Evolutionary conservation across 2,329 filamentous ascomycete genomes (phyloP), one percentile per base, ranked within the genome.

Genomic region (Fusarium sp.): DNA sequence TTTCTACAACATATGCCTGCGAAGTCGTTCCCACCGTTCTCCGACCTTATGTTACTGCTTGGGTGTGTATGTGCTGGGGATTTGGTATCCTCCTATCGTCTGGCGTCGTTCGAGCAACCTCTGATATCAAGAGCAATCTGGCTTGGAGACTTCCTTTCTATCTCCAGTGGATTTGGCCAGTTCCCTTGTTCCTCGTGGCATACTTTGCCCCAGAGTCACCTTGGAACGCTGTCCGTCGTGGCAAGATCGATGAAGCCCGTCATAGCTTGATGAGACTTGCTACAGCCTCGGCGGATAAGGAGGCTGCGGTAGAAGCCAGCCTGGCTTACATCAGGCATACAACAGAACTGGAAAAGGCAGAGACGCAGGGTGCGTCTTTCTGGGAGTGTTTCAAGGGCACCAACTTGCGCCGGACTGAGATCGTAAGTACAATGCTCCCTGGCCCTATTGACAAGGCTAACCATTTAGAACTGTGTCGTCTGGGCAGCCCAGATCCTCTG

Each of bases 1-100:
- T 51, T 2, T 51, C 49, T 31, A 51, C 49, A 0, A 51, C 49
- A 13, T 51, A 51, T 31, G 49, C 49, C 7, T 51, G 27, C 16
- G 49, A 51, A 6, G 49, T 51, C 18, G 49, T 51, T 4, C 49
- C 49, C n/a, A 51, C 69, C n/a, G 58, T 75, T 1, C 75, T 82
- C 1, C 76, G 81, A 10, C 67, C 75, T 5, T 81, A 81, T 34
- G 72, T 83, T 1, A 81, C 80, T 0, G 77, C 75, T 1, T 81
- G 80, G 64, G 76, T 79, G 25, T 82, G 82, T 46, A 74, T 83
- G 65, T 82, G 80, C 63, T 82, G 79, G 76, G 77, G 77, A 5
- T 74, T 81, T n/a, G 81, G 81, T 4, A 79, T 82, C 61, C 69
- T 82, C 25, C 74, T 83, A 25, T 77, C 77, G 1, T 76, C 79